Evolutionary conservation across 75 land plant genomes (phyloP), one percentile per base, ranked within the genome.

Genomic region (Sequoiadendron giganteum): DNA sequence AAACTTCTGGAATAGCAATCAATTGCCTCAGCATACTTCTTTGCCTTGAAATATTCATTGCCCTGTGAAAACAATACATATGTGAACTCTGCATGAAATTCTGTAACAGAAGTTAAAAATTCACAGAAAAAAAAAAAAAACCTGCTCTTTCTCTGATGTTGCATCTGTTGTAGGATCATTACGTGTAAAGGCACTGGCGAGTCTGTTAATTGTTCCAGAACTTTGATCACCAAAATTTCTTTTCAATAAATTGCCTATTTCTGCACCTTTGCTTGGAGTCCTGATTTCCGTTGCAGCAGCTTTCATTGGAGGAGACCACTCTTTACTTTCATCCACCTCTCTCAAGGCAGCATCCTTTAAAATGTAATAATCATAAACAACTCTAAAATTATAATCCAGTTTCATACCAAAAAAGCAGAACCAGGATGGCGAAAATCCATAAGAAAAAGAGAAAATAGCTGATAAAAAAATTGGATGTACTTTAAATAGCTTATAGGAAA

Each of bases 1-100:
- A 98, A 95, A 86, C 99, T 98, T 92, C 97, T 92, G 13, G 98
- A 96, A 86, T 98, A 98, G 92, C 97, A 97, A 25, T 98, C 99
- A 90, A 98, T 93, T 88, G 99, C 98, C 89, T 96, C 92, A 25
- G 93, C 90, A 88, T 89, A 98, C 87, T 98, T 98, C 84, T 96
- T 97, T 83, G 97, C 95, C 91, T 98, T 98, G 87, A 96, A 98
- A 89, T 87, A 96, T 83, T 94, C 96, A 91, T 98, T 98, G 14
- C 99, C 99, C 99, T 98, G 90, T 54, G 88, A 90, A 40, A 82
- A 55, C 32, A 83, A 32, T 76, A 45, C 49, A 30, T 28, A n/a
- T 82, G 52, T 47, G n/a, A 82, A 47, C 84, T 25, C 28, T n/a
- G 52, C 15, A 82, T 47, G 13, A 16, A 82, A 47, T 82, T 82